Conservation (phyloP, 495 filamentous ascomycete genomes). For the Cairneyella variabilis region DNA sequence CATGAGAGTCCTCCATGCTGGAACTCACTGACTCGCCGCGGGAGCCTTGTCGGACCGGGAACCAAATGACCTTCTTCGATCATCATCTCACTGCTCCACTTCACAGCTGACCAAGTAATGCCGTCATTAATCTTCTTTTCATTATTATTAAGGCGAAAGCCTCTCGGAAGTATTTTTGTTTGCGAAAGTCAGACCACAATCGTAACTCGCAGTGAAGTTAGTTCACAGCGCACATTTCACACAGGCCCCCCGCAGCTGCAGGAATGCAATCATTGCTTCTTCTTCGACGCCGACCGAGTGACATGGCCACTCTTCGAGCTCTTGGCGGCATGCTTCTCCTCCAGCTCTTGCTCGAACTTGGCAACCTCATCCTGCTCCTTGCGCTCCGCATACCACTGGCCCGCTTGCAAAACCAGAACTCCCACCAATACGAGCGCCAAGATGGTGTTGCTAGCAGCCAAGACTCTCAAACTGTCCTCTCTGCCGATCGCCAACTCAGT, state of each 20-base stretch:
- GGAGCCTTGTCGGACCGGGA: too few relatives aligned
- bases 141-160: background rate
- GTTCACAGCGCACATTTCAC: constrained; percentile 3
- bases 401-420: constrained; percentile 88
- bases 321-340: constrained; percentile 37
- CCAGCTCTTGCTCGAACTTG: constrained; percentile 51
- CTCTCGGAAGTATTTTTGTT: background rate
- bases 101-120: too few relatives aligned
- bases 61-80: too few relatives aligned
- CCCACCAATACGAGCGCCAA: constrained; percentile 86
- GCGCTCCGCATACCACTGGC: constrained; percentile 97
- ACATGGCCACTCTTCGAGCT: constrained; percentile 17
- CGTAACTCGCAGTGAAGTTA: background rate
- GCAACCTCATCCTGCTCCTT: constrained; percentile 83
- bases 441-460: constrained; percentile 96
- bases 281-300: constrained; percentile 25
- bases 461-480: constrained; percentile 83
- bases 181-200: background rate
- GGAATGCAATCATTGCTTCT: constrained; percentile 26
- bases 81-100: too few relatives aligned
- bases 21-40: too few relatives aligned
- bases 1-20: too few relatives aligned
- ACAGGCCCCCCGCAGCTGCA: background rate
- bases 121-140: too few relatives aligned
- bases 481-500: constrained; percentile 54